Conservation (phyloP, 371 early-diverging fungal genomes). For the Vairimorpha apis region DNA sequence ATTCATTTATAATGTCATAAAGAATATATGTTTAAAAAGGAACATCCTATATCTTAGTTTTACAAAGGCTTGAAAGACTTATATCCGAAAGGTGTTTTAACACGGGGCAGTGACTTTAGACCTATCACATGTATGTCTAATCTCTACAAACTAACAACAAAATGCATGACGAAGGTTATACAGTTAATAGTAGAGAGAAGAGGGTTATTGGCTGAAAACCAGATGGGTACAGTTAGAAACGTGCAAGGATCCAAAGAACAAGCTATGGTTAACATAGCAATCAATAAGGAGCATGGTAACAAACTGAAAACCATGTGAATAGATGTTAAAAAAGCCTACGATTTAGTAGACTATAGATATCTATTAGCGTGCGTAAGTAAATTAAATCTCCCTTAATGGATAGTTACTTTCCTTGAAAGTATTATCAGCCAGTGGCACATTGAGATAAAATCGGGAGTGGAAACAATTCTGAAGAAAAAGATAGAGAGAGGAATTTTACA, state of each 20-base stretch:
- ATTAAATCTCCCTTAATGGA: not conserved
- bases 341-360: too few relatives aligned
- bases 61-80: not conserved
- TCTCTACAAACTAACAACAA: not conserved
- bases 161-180: not conserved
- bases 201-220: not conserved
- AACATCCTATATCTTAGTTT: not conserved
- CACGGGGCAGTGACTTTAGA: not conserved
- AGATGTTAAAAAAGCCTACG: too few relatives aligned
- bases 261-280: not conserved
- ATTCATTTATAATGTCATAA: not conserved
- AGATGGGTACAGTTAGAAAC: not conserved
- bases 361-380: not conserved
- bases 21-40: not conserved
- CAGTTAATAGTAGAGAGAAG: not conserved
- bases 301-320: slow-evolving; percentile 11
- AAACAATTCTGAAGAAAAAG: not conserved
- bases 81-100: not conserved
- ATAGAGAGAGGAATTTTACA: not conserved
- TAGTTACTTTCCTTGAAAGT: not conserved
- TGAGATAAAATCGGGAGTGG: not conserved
- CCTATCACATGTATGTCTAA: not conserved
- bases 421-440: not conserved
- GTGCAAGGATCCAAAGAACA: not conserved
- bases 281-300: not conserved